Evolutionary conservation across 148 eudicot species (phyloP), one percentile per base, ranked within the genome.

Genomic region (Camellia lanceoleosa): DNA sequence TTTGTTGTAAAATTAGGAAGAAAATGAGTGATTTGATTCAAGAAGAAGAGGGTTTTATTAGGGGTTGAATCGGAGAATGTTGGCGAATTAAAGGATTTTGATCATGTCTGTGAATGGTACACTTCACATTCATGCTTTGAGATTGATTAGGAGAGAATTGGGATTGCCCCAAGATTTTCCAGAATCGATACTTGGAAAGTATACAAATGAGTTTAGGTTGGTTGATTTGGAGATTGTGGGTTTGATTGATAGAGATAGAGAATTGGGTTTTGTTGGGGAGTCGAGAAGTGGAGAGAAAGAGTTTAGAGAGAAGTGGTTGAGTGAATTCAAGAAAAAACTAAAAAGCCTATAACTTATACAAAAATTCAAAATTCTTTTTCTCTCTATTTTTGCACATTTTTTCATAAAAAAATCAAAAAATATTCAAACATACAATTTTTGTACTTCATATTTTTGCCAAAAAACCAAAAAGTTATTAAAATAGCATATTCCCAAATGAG

Each of bases 241-340:
- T 66, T 56, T 90, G 71, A 85, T 89, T 69, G 73, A 84, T 69
- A 87, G 80, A 74, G 90, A 86, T 82, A 86, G 85, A 59, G 60
- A 52, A 74, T 72, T 87, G 11, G 80, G 78, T 16, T 23, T 23
- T 23, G 81, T 85, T 70, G 94, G 90, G 0, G 72, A 86, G 88
- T 93, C 0, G 98, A 93, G 68, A 80, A 84, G 20, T 93, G 96
- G 96, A 87, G 98, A 93, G 76, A 87, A 44, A 54, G 98, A 93
- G 82, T 92, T 77, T 18, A 80, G 54, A 38, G 94, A 89, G 86
- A 94, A 90, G 42, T 92, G 94, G 98, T 81, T 90, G 87, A 92
- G 98, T 82, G 98, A 94, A 75, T 94, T 85, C 44, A n/a, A n/a
- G n/a, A n/a, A n/a, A n/a, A n/a, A n/a, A n/a, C n/a, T n/a, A n/a